Evolutionary conservation across 805 yeast genomes (phyloP).

Genomic region (Candida tammaniensis): DNA sequence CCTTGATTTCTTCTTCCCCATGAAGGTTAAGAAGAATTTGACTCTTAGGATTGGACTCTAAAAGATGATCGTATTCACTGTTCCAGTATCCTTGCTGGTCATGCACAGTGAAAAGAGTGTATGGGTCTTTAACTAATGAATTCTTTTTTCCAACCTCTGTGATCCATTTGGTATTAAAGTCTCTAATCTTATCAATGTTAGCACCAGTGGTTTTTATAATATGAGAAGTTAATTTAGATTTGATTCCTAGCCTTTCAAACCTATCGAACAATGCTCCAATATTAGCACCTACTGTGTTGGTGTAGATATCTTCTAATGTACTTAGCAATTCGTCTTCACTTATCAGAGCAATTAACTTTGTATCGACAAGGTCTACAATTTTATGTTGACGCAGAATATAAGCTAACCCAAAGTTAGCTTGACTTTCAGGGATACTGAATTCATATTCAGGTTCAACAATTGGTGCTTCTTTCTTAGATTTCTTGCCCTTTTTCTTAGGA

Average conservation of each 20-base stretch:
- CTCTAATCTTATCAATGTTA: slow-evolving; percentile 10
- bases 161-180: slow-evolving; percentile 13
- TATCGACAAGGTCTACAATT: slow-evolving; percentile 1
- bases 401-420: background rate
- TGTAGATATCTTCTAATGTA: background rate
- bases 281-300: background rate
- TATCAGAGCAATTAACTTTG: background rate
- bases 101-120: slow-evolving; percentile 8
- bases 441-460: no score
- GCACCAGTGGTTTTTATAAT: slow-evolving; percentile 17
- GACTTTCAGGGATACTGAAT: slow-evolving; percentile 4
- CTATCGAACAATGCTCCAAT: slow-evolving; percentile 7
- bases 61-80: slow-evolving; percentile 11
- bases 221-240: slow-evolving; percentile 15
- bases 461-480: no score
- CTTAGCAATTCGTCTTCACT: background rate
- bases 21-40: slow-evolving; percentile 11
- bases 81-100: slow-evolving; percentile 14
- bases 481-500: no score
- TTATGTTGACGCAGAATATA: background rate
- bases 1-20: slow-evolving; percentile 9
- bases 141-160: background rate
- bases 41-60: slow-evolving; percentile 3
- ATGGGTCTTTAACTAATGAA: background rate
- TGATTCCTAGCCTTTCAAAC: slow-evolving; percentile 16